Percentiles rank a stretch among this genome's conserved stretches.
Evolutionary conservation across 768 basidiomycete genomes (phyloP).

Genomic region (Psilocybe azurescens): DNA sequence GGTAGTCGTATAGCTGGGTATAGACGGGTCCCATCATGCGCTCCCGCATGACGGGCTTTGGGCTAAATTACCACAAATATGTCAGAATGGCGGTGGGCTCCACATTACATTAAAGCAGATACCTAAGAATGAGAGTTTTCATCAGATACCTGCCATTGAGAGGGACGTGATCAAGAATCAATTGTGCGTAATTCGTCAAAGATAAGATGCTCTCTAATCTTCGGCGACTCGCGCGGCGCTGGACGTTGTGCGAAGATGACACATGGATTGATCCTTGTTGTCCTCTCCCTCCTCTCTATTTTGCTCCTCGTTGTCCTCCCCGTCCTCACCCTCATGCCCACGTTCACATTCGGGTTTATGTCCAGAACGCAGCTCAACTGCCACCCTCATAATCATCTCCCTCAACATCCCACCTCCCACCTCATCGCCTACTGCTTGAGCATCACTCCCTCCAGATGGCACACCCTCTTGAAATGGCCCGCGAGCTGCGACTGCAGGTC

Average conservation of each 20-base stretch:
- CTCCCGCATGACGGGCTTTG: slow-evolving; percentile 45
- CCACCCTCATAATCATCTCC: too few species aligned
- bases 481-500: too few species aligned
- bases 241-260: slow-evolving; percentile 9
- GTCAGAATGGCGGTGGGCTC: not conserved
- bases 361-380: too few species aligned
- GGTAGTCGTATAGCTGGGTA: slow-evolving; percentile 30
- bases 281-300: too few species aligned
- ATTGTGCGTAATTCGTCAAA: slow-evolving; percentile 50
- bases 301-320: too few species aligned
- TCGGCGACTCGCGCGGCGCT: slow-evolving; percentile 15
- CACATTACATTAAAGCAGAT: not conserved
- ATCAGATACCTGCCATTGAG: slow-evolving; percentile 52
- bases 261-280: not conserved
- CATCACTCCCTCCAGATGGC: too few species aligned
- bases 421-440: too few species aligned
- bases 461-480: too few species aligned
- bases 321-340: too few species aligned
- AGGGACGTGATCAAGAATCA: slow-evolving; percentile 49
- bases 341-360: too few species aligned
- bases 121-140: slow-evolving; percentile 48
- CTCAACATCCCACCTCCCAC: too few species aligned
- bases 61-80: slow-evolving; percentile 19
- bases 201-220: slow-evolving; percentile 39
- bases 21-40: slow-evolving; percentile 39